phyloP scores from a whole-genome alignment of 2,329 filamentous ascomycete genomes.

The Didymella lethalis region DNA sequence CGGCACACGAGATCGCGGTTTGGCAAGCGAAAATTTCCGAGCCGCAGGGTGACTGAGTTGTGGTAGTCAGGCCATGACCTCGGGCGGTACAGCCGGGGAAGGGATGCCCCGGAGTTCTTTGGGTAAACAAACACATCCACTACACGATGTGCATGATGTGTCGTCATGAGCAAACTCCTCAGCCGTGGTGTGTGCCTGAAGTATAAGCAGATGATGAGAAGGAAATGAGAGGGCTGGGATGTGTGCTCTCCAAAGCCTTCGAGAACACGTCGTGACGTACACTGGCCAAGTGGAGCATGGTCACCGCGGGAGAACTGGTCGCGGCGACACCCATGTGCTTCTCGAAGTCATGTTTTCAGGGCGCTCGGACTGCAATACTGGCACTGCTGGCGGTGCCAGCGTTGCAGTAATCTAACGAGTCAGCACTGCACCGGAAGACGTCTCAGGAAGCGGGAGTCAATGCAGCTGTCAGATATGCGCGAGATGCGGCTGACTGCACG shows the following conservation, averaged over 20 bases:
- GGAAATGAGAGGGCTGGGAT: constrained; percentile 20
- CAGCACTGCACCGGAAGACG: constrained; percentile 13
- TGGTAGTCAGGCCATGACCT: not conserved
- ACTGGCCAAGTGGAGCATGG: constrained; percentile 8
- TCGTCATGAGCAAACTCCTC: constrained; percentile 19
- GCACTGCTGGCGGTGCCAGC: not conserved
- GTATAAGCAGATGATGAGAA: constrained; percentile 2
- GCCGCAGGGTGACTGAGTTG: constrained; percentile 5
- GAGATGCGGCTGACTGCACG: not conserved
- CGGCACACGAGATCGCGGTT: constrained; percentile 2
- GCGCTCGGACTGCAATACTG: constrained; percentile 19
- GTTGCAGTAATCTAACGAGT: constrained; percentile 24
- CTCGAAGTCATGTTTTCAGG: constrained; percentile 11
- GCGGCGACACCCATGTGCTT: constrained; percentile 17
- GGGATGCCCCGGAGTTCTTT: constrained; percentile 6
- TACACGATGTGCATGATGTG: constrained; percentile 1
- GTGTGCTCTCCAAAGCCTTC: constrained; percentile 3
- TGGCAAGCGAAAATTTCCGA: constrained; percentile 13
- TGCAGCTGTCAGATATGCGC: constrained; percentile 7
- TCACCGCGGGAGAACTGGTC: constrained; percentile 11
- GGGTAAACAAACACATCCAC: constrained; percentile 10
- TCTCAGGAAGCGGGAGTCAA: constrained; percentile 15
- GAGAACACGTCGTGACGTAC: constrained; percentile 20
- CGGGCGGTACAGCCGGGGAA: constrained; percentile 6
- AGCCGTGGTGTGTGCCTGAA: constrained; percentile 2